Evolutionary conservation across 805 yeast genomes (phyloP), one percentile per base, ranked within the genome.

Genomic region (Hanseniaspora clermontiae): DNA sequence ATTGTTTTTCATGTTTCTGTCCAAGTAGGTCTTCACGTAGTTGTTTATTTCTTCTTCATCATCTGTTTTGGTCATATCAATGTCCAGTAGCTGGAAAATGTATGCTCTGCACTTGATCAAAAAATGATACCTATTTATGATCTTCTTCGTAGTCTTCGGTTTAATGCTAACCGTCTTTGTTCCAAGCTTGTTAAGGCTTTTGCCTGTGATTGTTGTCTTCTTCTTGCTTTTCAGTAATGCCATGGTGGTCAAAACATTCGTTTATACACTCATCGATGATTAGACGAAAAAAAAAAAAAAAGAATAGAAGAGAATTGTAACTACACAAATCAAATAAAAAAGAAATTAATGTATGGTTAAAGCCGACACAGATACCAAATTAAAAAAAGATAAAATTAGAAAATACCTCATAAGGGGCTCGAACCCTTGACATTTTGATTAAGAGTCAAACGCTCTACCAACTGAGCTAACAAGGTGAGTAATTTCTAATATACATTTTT

Each of bases 71-170:
- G 57, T 58, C 11, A 77, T 5, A 31, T 38, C 40, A 8, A 45
- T 39, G 20, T 31, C 36, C 5, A 55, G 7, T 9, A 37, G 8
- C 29, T 55, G 29, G 19, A 55, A 43, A 14, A 83, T 68, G 1
- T 70, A 59, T 19, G 72, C 67, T 59, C 76, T 75, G 59, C 78
- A 75, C 61, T 83, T 86, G 57, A 83, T 74, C 15, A 90, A 71
- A 1, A 80, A 76, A 67, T 89, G 97, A 61, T 80, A 88, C 42
- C 88, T 68, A 56, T 96, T 75, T 31, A 90, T 90, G 20, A 90
- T 74, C 62, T 78, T 81, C 49, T 96, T 73, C 0, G 95, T 84
- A 62, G 80, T 74, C 46, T 77, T 75, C 3, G 88, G 95, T 67
- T 83, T 87, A 56, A 83, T 73, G 8, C 73, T 73, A 2, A 83